Evolutionary conservation across 257 asterid species (phyloP), one percentile per base, ranked within the genome.

Genomic region (Solanum pimpinellifolium): DNA sequence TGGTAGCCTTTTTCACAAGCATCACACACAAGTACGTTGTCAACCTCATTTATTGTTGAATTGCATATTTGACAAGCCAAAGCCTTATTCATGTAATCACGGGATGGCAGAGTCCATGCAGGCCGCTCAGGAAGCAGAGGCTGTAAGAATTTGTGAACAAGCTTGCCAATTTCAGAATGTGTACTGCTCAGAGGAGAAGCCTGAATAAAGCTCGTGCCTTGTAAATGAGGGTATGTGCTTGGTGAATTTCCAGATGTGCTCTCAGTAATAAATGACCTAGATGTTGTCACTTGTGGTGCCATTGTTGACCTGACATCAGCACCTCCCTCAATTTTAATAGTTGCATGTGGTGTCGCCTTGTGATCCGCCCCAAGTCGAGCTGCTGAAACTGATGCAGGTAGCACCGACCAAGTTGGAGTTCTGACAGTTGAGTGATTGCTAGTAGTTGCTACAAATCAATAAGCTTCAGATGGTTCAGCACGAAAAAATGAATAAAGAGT

Each of bases 1-100:
- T 97, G 99, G 91, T 92, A 94, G 18, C 98, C 99, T 87, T 97
- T 96, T 83, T 97, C 99, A 89, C 99, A 97, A 87, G 96, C 94
- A 94, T 97, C 99, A 83, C 99, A 97, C 69, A 97, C 91, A 88
- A 95, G 93, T 83, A 96, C 92, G 85, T 86, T 95, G 84, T 96
- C 98, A 89, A 94, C 91, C 27, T 94, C 99, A 14, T 89, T 92
- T 77, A 88, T 86, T 35, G 89, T 89, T 37, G 86, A 88, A 91
- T 78, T 89, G 95, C 99, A 97, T 76, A 94, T 89, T 85, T 95
- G 98, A 86, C 99, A 97, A 82, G 93, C 83, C 92, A 95, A 88
- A 37, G 95, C 92, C 95, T 92, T 93, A 80, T 89, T 94, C 98
- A 97, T 96, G 88, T 96, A 97, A 86, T 96, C 98, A 93, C 95